Base-by-base conservation (phyloP, 352 stramenopile species). In the Globisporangium irregulare region DNA sequence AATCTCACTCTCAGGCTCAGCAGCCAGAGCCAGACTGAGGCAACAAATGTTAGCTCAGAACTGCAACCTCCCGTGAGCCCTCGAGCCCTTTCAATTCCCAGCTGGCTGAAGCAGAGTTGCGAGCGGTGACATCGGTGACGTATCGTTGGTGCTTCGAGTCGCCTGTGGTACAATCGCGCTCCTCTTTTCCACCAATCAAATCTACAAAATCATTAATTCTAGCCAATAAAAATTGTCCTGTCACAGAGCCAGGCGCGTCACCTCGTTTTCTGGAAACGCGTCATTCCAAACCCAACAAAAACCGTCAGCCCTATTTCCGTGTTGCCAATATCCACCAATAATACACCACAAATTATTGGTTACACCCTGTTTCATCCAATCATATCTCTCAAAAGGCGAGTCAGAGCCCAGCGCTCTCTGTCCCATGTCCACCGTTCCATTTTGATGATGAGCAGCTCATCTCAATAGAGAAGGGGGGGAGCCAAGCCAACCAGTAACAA, bases 171-270 rank as follows among this genome's bases (percentile, higher is more conserved):
- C 58, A 20, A n/a, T 36, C 24, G 1, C 9, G 54, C 3, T 65
- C 20, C 18, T 9, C 10, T 56, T 65, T 65, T 57, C 7, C 8
- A 14, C 59, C 43, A 65, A 55, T 65, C 59, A 25, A 1, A 22
- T 20, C 5, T 27, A 1, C 4, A 14, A 54, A 2, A 53, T 12
- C 18, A 14, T 24, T 4, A 3, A 56, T 64, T 64, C 25, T 1
- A 55, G 12, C 59, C 59, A 64, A 64, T 55, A 14, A 38, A 3
- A 54, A 4, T 7, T n/a, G 25, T 36, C 32, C 36, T 6, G 15
- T 55, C n/a, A 55, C 59, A 64, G 59, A 64, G 29, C 43, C 59
- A 56, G 59, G 59, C 59, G 59, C 38, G 59, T 64, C 59, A 64
- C 56, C 32, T 4, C 2, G 8, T 50, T 62, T 43, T 62, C 41